Base-by-base conservation (phyloP, 1,139 yeast species). In the Debaryomyces coudertii region DNA sequence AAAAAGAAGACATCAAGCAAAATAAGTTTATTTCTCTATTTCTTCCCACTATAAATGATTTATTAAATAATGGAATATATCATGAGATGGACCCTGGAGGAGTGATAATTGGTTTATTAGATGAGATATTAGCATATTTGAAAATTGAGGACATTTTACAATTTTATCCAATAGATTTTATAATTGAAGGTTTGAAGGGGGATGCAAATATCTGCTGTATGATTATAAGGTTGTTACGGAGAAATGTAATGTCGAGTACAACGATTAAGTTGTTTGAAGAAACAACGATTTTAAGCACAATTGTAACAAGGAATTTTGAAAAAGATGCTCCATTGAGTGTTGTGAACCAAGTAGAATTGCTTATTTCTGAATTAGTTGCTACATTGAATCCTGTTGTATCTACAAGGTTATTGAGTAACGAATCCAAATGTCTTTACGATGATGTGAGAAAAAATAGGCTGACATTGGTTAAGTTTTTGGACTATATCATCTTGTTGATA, bases 391-490 rank as follows among this genome's bases (percentile, higher is more conserved):
- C 36, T 6, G 43, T 53, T n/a, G 33, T 43, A 15, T 46, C 40
- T 33, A 37, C 30, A 12, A 47, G 42, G 7, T 16, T 50, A 11
- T 50, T 57, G 43, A 45, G 43, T 1, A 47, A 40, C n/a, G 28
- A 42, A 33, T 38, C 36, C n/a, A 22, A 27, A 1, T 43, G 43
- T 1, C 31, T 45, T 3, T 49, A 51, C 34, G 14, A 34, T 2
- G 18, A 30, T 12, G 44, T 45, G 2, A 46, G 55, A 23, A n/a
- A 45, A 14, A 46, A 53, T 12, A 43, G 36, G n/a, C 46, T 24
- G 2, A 36, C 30, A 20, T 49, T 45, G 5, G 53, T 70, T 0
- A 51, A 74, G 25, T 56, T 66, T 23, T 52, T 69, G 36, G 71
- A 66, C 43, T 56, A 53, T 41, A 42, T 61, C 1, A 47, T 55